phyloP scores from a whole-genome alignment of 495 filamentous ascomycete genomes.

The Daldinia decipiens region DNA sequence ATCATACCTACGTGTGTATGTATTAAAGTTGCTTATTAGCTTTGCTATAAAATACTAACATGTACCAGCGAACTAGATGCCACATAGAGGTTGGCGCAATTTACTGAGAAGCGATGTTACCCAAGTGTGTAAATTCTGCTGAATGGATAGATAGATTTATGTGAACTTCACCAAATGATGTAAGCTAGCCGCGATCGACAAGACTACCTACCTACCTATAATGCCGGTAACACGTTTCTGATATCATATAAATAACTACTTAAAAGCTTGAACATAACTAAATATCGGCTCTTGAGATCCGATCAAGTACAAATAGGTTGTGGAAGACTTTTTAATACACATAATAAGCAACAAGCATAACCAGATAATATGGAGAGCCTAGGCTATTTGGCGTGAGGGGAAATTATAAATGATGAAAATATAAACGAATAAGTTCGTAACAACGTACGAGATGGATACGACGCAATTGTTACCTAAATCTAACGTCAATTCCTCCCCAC shows the following conservation, averaged over 20 bases:
- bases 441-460: background rate
- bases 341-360: background rate
- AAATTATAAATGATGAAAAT: conserved; percentile 13
- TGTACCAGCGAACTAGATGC: background rate
- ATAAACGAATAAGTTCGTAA: conserved; percentile 11
- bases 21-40: conserved; percentile 5
- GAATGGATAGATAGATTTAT: conserved; percentile 23
- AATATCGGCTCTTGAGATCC: no score
- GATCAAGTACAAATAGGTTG: background rate
- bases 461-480: conserved; percentile 34
- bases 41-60: background rate
- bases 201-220: no score
- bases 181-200: conserved; percentile 32
- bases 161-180: conserved; percentile 39
- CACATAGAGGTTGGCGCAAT: background rate
- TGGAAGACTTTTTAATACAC: background rate
- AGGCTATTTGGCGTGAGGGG: background rate
- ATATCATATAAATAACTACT: background rate
- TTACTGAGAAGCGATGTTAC: background rate
- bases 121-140: conserved; percentile 11
- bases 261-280: background rate
- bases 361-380: background rate
- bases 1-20: no score
- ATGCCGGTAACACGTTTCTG: conserved; percentile 14
- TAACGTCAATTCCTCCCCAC: conserved; percentile 23